A percentile compares a stretch with the other conserved stretches of the same genome.
phyloP scores from a whole-genome alignment of 495 filamentous ascomycete species.

The Neurospora sublineolata region DNA sequence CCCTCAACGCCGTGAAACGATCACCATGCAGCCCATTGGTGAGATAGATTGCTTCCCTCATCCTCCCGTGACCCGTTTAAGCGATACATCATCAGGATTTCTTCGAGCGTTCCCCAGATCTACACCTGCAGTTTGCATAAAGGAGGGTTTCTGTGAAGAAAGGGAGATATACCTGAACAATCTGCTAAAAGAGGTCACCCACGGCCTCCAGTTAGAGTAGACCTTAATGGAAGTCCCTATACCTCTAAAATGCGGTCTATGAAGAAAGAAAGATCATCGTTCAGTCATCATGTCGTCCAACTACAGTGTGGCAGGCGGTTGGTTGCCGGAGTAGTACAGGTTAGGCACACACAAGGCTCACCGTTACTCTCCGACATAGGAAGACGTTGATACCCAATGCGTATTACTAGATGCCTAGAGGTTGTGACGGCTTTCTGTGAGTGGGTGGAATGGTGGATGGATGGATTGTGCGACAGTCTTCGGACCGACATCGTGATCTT shows the following conservation, averaged over 20 bases:
- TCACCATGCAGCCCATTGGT: background rate
- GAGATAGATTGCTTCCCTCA: background rate
- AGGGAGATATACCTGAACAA: too few relatives aligned
- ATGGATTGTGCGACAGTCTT: background rate
- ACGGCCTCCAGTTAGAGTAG: too few relatives aligned
- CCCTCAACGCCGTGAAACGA: background rate
- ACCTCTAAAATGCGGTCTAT: too few relatives aligned
- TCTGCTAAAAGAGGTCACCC: too few relatives aligned
- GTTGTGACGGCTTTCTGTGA: background rate
- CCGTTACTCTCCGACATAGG: background rate
- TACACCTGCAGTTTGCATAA: background rate
- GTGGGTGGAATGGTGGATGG: background rate
- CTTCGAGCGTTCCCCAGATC: background rate
- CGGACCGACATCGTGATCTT: background rate
- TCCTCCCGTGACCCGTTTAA: background rate
- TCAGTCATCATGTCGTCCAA: background rate
- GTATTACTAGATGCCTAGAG: background rate
- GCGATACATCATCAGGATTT: background rate
- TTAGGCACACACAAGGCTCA: background rate
- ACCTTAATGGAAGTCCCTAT: too few relatives aligned
- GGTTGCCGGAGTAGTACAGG: background rate
- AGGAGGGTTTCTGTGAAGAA: too few relatives aligned
- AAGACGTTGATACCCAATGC: background rate
- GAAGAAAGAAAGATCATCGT: too few relatives aligned
- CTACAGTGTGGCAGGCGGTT: background rate